Evolutionary conservation across 2,329 filamentous ascomycete species (phyloP).

Genomic region (Penicillium sumatraense): DNA sequence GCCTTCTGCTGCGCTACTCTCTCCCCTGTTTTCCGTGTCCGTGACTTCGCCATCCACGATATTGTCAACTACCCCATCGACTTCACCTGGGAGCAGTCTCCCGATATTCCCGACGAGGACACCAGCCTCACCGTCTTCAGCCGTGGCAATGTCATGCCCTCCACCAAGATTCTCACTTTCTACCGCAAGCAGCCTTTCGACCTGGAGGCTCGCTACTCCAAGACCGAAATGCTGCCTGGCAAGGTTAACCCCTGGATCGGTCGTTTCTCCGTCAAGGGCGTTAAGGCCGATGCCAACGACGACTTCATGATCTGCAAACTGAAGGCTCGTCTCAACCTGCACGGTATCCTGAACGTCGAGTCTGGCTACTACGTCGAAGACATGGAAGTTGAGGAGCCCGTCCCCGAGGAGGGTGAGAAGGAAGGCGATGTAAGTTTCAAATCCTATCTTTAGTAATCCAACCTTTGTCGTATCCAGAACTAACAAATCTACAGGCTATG

Average conservation of each 20-base stretch:
- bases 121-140: conserved; percentile 97
- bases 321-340: conserved; percentile 94
- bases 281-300: conserved; percentile 89
- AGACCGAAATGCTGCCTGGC: conserved; percentile 83
- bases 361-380: conserved; percentile 98
- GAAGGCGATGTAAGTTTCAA: conserved; percentile 59
- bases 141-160: conserved; percentile 94
- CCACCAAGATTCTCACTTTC: conserved; percentile 98
- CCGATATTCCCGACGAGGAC: conserved; percentile 97
- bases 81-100: conserved; percentile 98
- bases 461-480: not conserved
- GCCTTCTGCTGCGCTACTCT: conserved; percentile 98
- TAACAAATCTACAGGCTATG: conserved; percentile 68
- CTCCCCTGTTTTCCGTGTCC: conserved; percentile 96
- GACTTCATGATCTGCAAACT: conserved; percentile 99
- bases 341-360: conserved; percentile 95
- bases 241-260: conserved; percentile 95
- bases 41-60: conserved; percentile 96
- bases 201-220: conserved; percentile 90
- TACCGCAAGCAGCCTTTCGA: conserved; percentile 98
- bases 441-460: not conserved
- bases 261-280: conserved; percentile 95
- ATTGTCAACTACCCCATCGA: conserved; percentile 98
- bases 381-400: conserved; percentile 91
- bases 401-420: conserved; percentile 73